Evolutionary conservation across 2,329 filamentous ascomycete species (phyloP).

Genomic region (Stylonectria norvegica): DNA sequence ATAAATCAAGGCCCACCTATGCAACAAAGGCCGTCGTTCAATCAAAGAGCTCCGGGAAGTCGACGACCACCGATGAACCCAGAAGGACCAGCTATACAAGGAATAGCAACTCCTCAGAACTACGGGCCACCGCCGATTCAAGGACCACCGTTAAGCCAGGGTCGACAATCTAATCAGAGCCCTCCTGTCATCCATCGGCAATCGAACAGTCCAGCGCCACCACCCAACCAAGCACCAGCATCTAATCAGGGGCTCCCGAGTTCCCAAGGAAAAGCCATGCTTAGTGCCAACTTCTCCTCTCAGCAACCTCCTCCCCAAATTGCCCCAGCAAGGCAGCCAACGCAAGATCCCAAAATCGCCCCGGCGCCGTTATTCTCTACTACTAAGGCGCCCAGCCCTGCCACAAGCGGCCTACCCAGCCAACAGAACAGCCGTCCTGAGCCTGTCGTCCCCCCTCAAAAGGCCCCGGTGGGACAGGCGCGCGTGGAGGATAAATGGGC

Average conservation of each 20-base stretch:
- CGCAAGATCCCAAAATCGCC: slow-evolving; percentile 1
- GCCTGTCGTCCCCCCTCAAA: neutral
- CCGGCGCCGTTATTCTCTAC: slow-evolving; percentile 7
- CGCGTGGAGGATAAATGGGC: slow-evolving; percentile 19
- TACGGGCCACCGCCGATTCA: too few relatives aligned
- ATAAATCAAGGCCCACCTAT: neutral
- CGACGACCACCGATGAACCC: too few relatives aligned
- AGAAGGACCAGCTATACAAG: too few relatives aligned
- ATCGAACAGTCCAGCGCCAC: too few relatives aligned
- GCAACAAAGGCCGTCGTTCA: neutral
- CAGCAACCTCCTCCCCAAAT: slow-evolving; percentile 3
- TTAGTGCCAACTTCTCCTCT: slow-evolving; percentile 8
- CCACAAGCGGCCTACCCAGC: slow-evolving; percentile 1
- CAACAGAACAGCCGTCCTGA: slow-evolving; percentile 6
- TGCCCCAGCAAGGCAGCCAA: slow-evolving; percentile 1
- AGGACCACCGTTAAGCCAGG: too few relatives aligned
- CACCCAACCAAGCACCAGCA: too few relatives aligned
- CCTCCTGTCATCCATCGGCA: too few relatives aligned
- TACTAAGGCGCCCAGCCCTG: slow-evolving; percentile 4
- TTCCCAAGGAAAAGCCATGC: slow-evolving; percentile 1
- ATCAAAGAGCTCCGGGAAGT: neutral
- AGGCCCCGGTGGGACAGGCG: slow-evolving; percentile 1
- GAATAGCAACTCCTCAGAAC: too few relatives aligned
- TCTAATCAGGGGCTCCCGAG: slow-evolving; percentile 6
- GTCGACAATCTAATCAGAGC: too few relatives aligned